Percentiles rank a stretch among this genome's conserved stretches.
phyloP scores from a whole-genome alignment of 2,329 filamentous ascomycete genomes.

The Verticillium isaacii region DNA sequence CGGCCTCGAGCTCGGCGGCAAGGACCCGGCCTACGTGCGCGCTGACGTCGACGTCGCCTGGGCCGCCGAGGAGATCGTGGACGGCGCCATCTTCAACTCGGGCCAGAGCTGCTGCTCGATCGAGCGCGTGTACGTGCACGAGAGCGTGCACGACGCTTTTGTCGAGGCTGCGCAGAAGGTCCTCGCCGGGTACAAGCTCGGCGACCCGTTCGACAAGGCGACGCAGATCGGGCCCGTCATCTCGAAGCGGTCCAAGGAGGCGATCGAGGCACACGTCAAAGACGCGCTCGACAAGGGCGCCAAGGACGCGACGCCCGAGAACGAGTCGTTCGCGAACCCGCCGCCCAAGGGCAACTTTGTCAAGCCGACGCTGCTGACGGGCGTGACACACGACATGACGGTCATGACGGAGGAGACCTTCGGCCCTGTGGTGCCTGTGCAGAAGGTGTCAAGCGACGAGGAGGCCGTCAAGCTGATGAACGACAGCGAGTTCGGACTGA shows the following conservation, averaged over 20 bases:
- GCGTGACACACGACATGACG: constrained; percentile 75
- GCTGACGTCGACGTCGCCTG: constrained; percentile 82
- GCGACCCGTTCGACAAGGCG: constrained; percentile 74
- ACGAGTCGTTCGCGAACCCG: constrained; percentile 67
- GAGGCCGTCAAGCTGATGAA: constrained; percentile 89
- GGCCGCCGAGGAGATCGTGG: constrained; percentile 92
- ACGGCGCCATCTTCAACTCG: constrained; percentile 95
- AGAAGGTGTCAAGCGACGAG: constrained; percentile 75
- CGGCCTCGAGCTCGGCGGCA: constrained; percentile 87
- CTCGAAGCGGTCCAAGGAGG: constrained; percentile 70
- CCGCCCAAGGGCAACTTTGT: constrained; percentile 84
- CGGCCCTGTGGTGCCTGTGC: constrained; percentile 84
- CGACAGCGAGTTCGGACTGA: constrained; percentile 88
- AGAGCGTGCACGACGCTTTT: constrained; percentile 78
- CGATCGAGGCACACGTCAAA: constrained; percentile 73
- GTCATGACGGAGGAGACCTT: constrained; percentile 96
- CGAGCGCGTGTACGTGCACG: constrained; percentile 87
- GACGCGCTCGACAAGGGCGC: constrained; percentile 83
- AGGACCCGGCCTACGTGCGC: constrained; percentile 88
- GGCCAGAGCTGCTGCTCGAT: constrained; percentile 97
- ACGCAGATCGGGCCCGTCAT: constrained; percentile 88
- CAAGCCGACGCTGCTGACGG: constrained; percentile 74
- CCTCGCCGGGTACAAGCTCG: constrained; percentile 75
- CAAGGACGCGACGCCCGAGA: constrained; percentile 77
- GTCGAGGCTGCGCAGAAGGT: constrained; percentile 75